phyloP scores from a whole-genome alignment of 257 asterid species.

The Schizonepeta tenuifolia region DNA sequence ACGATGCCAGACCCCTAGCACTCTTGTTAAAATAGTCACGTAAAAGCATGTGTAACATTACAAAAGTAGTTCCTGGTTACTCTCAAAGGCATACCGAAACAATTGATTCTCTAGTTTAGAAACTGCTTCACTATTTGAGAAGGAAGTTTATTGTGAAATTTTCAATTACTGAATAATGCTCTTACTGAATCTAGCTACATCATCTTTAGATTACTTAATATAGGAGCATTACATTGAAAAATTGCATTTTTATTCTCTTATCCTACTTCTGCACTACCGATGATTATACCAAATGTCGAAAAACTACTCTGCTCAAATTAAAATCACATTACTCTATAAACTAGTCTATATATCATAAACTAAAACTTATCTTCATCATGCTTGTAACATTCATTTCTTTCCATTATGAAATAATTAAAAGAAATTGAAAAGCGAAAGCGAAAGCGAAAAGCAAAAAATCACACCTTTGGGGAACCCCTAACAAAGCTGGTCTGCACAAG shows the following conservation, averaged over 20 bases:
- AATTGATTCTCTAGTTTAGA: conserved; percentile 3
- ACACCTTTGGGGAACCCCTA: conserved; percentile 56
- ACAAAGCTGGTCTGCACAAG: conserved; percentile 55
- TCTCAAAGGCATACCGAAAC: not conserved
- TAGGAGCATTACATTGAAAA: not conserved
- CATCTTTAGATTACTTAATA: not conserved
- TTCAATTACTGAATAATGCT: not conserved
- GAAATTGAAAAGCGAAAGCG: not conserved
- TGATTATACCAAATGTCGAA: not conserved
- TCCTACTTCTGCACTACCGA: not conserved
- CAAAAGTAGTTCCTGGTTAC: not conserved
- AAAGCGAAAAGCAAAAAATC: conserved; percentile 18
- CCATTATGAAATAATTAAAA: not conserved
- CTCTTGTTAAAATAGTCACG: not conserved
- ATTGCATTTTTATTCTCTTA: conserved; percentile 1
- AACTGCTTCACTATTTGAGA: not conserved
- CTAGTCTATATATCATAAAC: conserved; percentile 3
- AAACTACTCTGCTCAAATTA: not conserved
- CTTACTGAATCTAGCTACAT: conserved; percentile 5
- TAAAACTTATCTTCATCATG: not conserved
- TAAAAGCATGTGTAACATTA: not conserved
- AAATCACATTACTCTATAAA: not conserved
- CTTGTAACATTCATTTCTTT: conserved; percentile 3
- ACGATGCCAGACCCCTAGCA: conserved; percentile 13
- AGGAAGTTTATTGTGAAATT: not conserved